Base-by-base conservation (phyloP, 2,329 filamentous ascomycete genomes). In the Neopestalotiopsis sp. region DNA sequence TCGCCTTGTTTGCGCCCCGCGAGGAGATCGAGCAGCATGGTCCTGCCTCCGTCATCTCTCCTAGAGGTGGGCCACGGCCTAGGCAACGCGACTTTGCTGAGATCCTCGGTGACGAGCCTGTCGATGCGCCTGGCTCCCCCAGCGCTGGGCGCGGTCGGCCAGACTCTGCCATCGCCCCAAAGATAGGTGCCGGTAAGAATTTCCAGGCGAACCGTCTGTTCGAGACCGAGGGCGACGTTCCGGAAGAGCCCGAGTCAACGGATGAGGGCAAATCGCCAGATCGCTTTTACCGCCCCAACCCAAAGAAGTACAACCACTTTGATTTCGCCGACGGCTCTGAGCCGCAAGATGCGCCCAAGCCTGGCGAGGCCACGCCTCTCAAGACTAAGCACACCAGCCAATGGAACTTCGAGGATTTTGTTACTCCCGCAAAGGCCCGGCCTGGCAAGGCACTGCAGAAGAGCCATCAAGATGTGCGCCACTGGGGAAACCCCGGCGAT, bases 341-440 rank as follows among this genome's bases (percentile, higher is more conserved):
- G 67, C 81, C 83, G 17, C 80, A 83, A 70, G 85, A 88, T 65
- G 80, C 80, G 20, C 82, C 85, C 14, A 76, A 83, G 71, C 77
- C 82, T n/a, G 82, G 79, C 65, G 74, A 81, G 7, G 73, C 80
- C 3, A 76, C 81, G 28, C 79, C 85, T 24, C 79, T 86, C 66
- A 87, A 86, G 76, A 84, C 86, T 67, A 93, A 92, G 82, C 91
- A 94, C 77, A 84, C 86, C 69, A 90, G 90, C 72, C 91, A 93
- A 71, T 98, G 95, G 94, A 90, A 90, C 63, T 98, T 98, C 80
- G 89, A 94, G 70, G 94, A 97, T 81, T 97, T 97, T 75, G 84
- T 85, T 17, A 97, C 95, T 0, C 95, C 95, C 0, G 88, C 91
- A 72, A 97, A 97, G 85, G 73, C 82, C 32, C 84, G 89, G 62